These are phyloP conservation scores for Botrytis medusae DNA, from an alignment of 2,329 filamentous ascomycete genomes.

Conservation along the genomic window DNA sequence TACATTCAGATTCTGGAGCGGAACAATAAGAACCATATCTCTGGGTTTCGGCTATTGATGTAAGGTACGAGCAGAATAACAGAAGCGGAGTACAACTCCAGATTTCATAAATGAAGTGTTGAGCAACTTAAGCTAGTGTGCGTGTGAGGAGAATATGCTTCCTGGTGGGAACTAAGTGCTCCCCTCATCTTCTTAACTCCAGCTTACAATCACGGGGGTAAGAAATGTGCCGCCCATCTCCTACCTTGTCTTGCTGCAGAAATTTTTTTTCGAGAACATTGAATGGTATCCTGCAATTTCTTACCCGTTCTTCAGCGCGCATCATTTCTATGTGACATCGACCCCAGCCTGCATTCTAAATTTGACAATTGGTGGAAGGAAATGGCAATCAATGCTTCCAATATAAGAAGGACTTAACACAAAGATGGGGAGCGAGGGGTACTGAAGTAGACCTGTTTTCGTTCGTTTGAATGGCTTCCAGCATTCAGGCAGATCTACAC, in stretches of 20 bases:
- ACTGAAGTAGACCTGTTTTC: too few relatives aligned
- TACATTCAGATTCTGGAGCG: conserved; percentile 11
- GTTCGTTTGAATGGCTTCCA: too few relatives aligned
- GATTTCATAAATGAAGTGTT: background rate
- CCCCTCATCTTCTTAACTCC: background rate
- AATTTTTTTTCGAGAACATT: background rate
- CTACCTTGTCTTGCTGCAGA: background rate
- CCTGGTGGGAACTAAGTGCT: background rate
- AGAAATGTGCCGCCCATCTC: background rate
- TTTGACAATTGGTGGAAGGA: too few relatives aligned
- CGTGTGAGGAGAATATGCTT: background rate
- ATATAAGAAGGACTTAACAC: too few relatives aligned
- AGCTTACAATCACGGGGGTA: background rate
- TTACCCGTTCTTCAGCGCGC: background rate
- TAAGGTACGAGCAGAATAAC: background rate
- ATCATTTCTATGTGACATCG: too few relatives aligned
- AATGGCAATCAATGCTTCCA: too few relatives aligned
- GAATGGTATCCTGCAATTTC: background rate
- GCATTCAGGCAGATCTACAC: too few relatives aligned
- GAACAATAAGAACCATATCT: conserved; percentile 13
- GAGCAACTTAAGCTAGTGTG: background rate
- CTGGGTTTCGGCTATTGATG: background rate
- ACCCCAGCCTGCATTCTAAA: too few relatives aligned
- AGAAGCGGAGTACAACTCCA: background rate
- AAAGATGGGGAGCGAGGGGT: too few relatives aligned